Conservation (phyloP, 345 rosid genomes). For the Microcos paniculata region DNA sequence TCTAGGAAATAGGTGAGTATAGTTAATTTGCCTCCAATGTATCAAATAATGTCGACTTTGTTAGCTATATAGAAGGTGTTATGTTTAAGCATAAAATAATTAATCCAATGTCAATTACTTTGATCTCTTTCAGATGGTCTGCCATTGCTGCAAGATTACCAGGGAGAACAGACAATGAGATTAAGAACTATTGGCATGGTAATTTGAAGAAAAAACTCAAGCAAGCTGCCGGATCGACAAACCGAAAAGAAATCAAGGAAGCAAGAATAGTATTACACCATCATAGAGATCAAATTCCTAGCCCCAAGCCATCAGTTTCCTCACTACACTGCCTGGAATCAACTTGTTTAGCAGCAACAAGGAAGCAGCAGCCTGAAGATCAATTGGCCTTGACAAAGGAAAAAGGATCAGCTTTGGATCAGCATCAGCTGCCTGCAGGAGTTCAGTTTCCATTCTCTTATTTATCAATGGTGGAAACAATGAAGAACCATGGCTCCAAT, state of each 20-base stretch:
- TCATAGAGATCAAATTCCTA: neutral
- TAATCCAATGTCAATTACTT: neutral
- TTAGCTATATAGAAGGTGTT: too few species aligned
- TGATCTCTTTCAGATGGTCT: conserved; percentile 31
- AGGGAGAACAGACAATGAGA: conserved; percentile 40
- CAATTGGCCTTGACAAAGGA: neutral
- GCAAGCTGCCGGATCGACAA: neutral
- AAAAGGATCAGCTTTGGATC: neutral
- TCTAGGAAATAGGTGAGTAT: conserved; percentile 53
- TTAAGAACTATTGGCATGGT: conserved; percentile 37
- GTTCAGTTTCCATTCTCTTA: neutral
- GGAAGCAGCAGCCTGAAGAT: neutral
- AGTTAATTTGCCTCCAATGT: neutral
- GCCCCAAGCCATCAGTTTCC: neutral
- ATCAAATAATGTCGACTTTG: too few species aligned
- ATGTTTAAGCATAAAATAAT: neutral
- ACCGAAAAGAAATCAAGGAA: neutral
- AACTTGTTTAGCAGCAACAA: too few species aligned
- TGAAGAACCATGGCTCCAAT: neutral
- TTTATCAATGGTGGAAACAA: neutral
- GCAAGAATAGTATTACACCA: neutral
- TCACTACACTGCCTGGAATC: neutral
- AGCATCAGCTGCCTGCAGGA: neutral
- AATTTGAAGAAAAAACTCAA: conserved; percentile 30
- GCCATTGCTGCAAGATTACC: conserved; percentile 32